phyloP scores from a whole-genome alignment of 2,329 filamentous ascomycete species.

The Colletotrichum truncatum region DNA sequence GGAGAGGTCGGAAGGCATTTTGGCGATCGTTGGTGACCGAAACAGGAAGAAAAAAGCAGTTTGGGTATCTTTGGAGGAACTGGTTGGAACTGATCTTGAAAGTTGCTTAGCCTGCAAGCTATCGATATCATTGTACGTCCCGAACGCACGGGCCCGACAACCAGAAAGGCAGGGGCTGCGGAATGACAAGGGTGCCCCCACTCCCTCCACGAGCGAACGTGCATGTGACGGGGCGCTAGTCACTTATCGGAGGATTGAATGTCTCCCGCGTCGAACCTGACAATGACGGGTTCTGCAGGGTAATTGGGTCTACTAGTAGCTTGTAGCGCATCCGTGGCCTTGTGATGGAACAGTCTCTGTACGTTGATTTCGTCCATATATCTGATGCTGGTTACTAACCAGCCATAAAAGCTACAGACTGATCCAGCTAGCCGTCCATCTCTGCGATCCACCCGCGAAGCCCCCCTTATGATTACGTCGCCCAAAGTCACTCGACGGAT shows the following conservation, averaged over 20 bases:
- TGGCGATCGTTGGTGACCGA: background rate
- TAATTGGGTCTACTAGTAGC: background rate
- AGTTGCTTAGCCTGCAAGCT: background rate
- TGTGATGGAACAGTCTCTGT: conserved; percentile 25
- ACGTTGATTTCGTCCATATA: background rate
- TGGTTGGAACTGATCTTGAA: background rate
- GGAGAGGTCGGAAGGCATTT: conserved; percentile 71
- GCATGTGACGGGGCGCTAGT: conserved; percentile 31
- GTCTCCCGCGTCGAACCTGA: conserved; percentile 14
- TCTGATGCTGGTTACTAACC: background rate
- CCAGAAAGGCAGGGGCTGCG: conserved; percentile 21
- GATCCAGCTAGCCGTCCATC: background rate
- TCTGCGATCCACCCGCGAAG: conserved; percentile 17
- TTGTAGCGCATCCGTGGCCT: background rate
- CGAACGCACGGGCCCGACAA: conserved; percentile 1
- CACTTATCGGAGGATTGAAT: conserved; percentile 26
- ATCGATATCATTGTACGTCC: conserved; percentile 1
- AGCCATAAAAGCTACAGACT: background rate
- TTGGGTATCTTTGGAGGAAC: background rate
- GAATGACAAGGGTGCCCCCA: conserved; percentile 7
- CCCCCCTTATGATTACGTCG: conserved; percentile 23
- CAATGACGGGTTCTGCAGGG: conserved; percentile 1
- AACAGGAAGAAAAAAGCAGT: background rate
- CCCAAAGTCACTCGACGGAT: conserved; percentile 9
- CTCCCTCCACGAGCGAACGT: background rate